phyloP scores from a whole-genome alignment of 1,284 basidiomycete species.

The Porogramme epimiltina region DNA sequence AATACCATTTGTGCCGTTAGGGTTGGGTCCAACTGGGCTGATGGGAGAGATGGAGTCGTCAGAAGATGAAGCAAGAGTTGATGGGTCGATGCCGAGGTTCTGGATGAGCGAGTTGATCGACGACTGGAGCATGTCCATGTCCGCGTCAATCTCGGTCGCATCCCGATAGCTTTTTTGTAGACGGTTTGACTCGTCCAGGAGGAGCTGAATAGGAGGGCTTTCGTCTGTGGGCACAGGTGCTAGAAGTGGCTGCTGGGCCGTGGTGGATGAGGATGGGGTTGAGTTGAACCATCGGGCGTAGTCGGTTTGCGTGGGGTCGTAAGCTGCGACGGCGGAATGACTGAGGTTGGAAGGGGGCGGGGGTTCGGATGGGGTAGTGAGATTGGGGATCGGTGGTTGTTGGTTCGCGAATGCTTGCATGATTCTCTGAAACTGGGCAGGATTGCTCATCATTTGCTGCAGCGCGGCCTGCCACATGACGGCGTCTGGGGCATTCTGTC shows the following conservation, averaged over 20 bases:
- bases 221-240: constrained; percentile 23
- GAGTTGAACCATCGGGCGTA: constrained; percentile 18
- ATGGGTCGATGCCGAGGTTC: constrained; percentile 66
- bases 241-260: too few relatives aligned
- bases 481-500: constrained; percentile 34
- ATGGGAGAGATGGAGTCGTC: constrained; percentile 15
- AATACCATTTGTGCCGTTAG: constrained; percentile 3
- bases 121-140: constrained; percentile 72
- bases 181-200: constrained; percentile 38
- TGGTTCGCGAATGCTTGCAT: constrained; percentile 56
- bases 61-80: constrained; percentile 31
- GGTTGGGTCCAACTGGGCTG: too few relatives aligned
- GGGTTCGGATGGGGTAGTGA: constrained; percentile 11
- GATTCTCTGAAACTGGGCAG: constrained; percentile 71
- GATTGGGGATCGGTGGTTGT: constrained; percentile 24
- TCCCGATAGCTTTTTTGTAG: constrained; percentile 63
- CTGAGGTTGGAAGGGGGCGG: background rate
- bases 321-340: constrained; percentile 33
- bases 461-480: constrained; percentile 63
- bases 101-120: constrained; percentile 77
- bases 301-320: constrained; percentile 25
- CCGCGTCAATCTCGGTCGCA: constrained; percentile 67
- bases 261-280: constrained; percentile 23
- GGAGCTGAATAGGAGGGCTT: constrained; percentile 37
- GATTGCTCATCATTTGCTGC: constrained; percentile 60